phyloP scores from a whole-genome alignment of 768 basidiomycete genomes.

The Boletales sp. region DNA sequence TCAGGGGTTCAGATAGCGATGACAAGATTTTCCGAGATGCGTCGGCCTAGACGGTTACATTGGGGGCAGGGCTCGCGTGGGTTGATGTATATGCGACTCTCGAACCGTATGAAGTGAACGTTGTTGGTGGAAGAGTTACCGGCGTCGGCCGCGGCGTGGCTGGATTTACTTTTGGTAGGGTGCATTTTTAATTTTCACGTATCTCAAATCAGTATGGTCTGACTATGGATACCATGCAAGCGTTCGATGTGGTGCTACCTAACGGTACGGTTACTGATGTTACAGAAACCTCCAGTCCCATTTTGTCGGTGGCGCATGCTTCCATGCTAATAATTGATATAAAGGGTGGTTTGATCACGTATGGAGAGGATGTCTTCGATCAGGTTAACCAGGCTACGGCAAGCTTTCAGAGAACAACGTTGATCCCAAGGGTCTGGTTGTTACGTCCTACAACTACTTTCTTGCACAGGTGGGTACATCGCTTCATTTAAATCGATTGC shows the following conservation, averaged over 20 bases:
- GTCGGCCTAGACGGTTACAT: conserved; percentile 33
- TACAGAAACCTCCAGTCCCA: conserved; percentile 27
- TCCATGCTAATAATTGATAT: not conserved
- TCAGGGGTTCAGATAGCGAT: conserved; percentile 54
- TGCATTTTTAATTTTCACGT: too few relatives aligned
- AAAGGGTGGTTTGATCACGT: conserved; percentile 50
- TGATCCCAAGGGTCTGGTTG: conserved; percentile 31
- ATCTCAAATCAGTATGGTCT: conserved; percentile 60
- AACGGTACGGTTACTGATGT: conserved; percentile 40
- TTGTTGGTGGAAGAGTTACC: conserved; percentile 50
- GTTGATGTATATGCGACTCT: conserved; percentile 58
- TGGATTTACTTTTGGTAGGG: too few relatives aligned
- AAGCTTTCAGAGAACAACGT: conserved; percentile 11
- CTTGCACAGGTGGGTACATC: not conserved
- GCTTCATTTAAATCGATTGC: too few relatives aligned
- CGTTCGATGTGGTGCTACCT: conserved; percentile 50
- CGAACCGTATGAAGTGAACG: conserved; percentile 45
- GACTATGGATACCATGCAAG: conserved; percentile 49
- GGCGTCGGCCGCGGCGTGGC: conserved; percentile 61
- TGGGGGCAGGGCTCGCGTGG: conserved; percentile 50
- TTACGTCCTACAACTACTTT: conserved; percentile 39
- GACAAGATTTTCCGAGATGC: conserved; percentile 44
- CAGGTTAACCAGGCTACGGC: conserved; percentile 16
- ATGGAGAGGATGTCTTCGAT: conserved; percentile 8
- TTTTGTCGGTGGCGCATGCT: not conserved